Evolutionary conservation across 345 rosid genomes (phyloP).

Genomic region (Psidium friedrichsthalianum): DNA sequence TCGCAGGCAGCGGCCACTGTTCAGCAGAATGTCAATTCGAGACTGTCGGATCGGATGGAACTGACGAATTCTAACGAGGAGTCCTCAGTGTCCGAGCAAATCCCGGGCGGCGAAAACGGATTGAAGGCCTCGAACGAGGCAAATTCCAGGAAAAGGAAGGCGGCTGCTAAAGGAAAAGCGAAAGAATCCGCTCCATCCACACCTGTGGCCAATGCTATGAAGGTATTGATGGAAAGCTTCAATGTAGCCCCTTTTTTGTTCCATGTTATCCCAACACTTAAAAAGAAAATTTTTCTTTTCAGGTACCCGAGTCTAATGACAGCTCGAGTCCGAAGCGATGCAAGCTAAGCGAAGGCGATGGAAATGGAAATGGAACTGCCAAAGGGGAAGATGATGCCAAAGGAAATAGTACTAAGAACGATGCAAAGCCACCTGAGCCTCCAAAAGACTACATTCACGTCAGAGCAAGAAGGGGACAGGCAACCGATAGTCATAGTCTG

Average conservation of each 20-base stretch:
- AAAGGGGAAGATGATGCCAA: conserved; percentile 15
- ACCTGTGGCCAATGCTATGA: not conserved
- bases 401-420: conserved; percentile 3
- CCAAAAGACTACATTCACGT: conserved; percentile 39
- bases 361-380: conserved; percentile 5
- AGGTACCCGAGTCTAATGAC: conserved; percentile 7
- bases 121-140: not conserved
- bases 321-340: conserved; percentile 23
- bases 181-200: conserved; percentile 13
- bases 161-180: conserved; percentile 18
- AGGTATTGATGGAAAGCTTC: conserved; percentile 6
- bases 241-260: not conserved
- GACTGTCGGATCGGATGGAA: not conserved
- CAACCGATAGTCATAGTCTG: conserved; percentile 92
- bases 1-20: not conserved
- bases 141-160: conserved; percentile 28
- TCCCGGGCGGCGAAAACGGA: not conserved
- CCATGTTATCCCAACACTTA: not conserved
- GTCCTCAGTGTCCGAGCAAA: conserved; percentile 5
- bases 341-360: conserved; percentile 25
- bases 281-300: not conserved
- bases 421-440: conserved; percentile 19
- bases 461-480: conserved; percentile 66
- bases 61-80: conserved; percentile 9
- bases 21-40: not conserved